Base-by-base conservation (phyloP, 176 grass and related monocot genomes). In the Poa annua region DNA sequence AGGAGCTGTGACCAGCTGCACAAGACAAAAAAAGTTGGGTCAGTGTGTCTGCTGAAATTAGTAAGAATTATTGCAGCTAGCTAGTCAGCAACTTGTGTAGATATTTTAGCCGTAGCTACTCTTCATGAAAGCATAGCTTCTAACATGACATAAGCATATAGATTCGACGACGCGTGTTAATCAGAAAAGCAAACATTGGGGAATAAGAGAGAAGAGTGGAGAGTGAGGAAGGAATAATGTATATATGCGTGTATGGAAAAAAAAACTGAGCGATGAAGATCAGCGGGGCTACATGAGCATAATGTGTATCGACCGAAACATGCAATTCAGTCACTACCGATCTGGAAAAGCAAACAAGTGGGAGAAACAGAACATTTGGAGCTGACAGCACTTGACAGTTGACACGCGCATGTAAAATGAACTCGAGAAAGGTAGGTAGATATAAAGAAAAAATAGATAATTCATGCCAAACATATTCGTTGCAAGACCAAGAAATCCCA, bases 1-100 rank as follows among this genome's bases (percentile, higher is more conserved):
- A 96, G 77, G 65, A 96, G 52, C 84, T 94, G 93, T 78, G 91
- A 94, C 93, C 89, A 96, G 83, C 97, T 99, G 85, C 88, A 88
- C 52, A 86, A 84, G 69, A 68, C 45, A 85, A 74, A 81, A 50
- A 50, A 64, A 6, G 72, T 9, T 38, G 77, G 66, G 59, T 42
- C 54, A 72, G 42, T 81, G 44, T 69, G 66, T 75, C 21, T 83
- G 4, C 48, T 55, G 32, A 56, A 74, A 72, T 36, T 11, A 52
- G 26, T 57, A 15, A 64, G 1, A 64, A 33, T 8, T 33, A 33
- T 17, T 33, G 56, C 61, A 84, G 8, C 48, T 47, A 84, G 8
- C 48, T 47, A 63, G 79, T 82, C 45, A 72, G 67, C 20, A 80
- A 80, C 67, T 84, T 7, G 77, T 76, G 35, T 38, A 83, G 64